phyloP scores from a whole-genome alignment of 2,329 filamentous ascomycete genomes.

The Aspergillus calidoustus region DNA sequence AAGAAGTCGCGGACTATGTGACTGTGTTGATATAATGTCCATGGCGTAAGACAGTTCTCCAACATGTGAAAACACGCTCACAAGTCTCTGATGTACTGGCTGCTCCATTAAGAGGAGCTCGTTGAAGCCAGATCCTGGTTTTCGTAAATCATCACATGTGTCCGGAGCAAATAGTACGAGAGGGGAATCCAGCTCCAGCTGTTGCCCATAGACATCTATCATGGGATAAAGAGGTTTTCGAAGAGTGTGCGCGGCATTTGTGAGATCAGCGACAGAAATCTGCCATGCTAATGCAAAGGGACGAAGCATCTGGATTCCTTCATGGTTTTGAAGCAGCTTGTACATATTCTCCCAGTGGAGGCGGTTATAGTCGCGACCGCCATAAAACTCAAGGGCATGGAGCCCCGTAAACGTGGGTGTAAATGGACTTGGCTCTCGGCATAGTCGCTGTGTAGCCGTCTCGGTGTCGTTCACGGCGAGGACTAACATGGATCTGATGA shows the following conservation, averaged over 20 bases:
- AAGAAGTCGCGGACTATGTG: background rate
- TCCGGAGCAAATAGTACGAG: background rate
- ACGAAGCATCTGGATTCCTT: background rate
- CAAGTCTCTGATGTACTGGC: background rate
- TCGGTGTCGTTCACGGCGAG: background rate
- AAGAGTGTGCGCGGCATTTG: background rate
- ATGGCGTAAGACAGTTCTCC: background rate
- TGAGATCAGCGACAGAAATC: background rate
- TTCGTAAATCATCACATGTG: background rate
- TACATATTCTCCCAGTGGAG: background rate
- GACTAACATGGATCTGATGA: background rate
- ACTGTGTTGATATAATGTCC: background rate
- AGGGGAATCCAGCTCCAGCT: background rate
- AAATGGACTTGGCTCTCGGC: background rate
- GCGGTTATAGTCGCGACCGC: background rate
- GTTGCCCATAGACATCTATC: background rate
- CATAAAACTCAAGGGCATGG: background rate
- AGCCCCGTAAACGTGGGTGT: background rate
- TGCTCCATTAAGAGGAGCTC: background rate
- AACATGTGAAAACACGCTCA: background rate
- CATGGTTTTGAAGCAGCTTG: background rate
- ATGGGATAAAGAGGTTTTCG: background rate
- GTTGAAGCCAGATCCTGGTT: background rate
- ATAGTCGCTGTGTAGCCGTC: background rate
- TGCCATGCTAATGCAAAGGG: background rate